Conservation (phyloP, 371 early-diverging fungal species). For the Syncephalastrum racemosum region DNA sequence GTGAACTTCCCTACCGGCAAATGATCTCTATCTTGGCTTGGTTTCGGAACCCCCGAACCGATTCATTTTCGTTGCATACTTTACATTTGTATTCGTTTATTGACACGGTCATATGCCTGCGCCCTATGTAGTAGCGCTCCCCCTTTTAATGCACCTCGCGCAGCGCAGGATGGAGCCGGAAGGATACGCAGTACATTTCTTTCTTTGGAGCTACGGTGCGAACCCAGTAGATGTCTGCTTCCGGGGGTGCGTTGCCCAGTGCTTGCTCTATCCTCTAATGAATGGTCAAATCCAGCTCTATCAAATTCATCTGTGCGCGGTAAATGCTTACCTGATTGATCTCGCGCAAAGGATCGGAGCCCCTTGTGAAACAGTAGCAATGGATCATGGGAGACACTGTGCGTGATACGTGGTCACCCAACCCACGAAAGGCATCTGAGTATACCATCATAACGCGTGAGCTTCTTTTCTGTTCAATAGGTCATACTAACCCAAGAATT, state of each 20-base stretch:
- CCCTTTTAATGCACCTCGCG: too few relatives aligned
- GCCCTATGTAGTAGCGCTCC: too few relatives aligned
- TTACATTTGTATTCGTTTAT: too few relatives aligned
- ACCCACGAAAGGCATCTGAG: slow-evolving; percentile 59
- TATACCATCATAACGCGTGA: too few relatives aligned
- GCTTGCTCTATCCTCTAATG: slow-evolving; percentile 51
- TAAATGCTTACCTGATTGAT: slow-evolving; percentile 55
- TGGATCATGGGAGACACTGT: slow-evolving; percentile 82
- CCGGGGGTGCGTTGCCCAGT: slow-evolving; percentile 41
- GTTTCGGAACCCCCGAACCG: too few relatives aligned
- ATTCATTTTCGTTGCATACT: too few relatives aligned
- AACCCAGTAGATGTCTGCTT: slow-evolving; percentile 64
- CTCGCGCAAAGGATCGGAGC: slow-evolving; percentile 69
- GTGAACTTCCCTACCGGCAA: too few relatives aligned
- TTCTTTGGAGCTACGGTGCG: slow-evolving; percentile 97
- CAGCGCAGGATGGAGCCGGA: slow-evolving; percentile 59
- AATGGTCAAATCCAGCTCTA: slow-evolving; percentile 5
- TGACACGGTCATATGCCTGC: too few relatives aligned
- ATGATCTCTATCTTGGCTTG: too few relatives aligned
- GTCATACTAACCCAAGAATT: slow-evolving; percentile 73
- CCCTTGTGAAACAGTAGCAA: slow-evolving; percentile 92
- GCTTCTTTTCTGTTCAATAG: too few relatives aligned
- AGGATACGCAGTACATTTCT: slow-evolving; percentile 95
- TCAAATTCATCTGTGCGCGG: too few relatives aligned
- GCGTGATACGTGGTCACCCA: slow-evolving; percentile 43